Percentiles rank a stretch among this genome's conserved stretches.
These are phyloP conservation scores for Tranzscheliella williamsii DNA, from an alignment of 1,284 basidiomycete species.

Conservation along the genomic window DNA sequence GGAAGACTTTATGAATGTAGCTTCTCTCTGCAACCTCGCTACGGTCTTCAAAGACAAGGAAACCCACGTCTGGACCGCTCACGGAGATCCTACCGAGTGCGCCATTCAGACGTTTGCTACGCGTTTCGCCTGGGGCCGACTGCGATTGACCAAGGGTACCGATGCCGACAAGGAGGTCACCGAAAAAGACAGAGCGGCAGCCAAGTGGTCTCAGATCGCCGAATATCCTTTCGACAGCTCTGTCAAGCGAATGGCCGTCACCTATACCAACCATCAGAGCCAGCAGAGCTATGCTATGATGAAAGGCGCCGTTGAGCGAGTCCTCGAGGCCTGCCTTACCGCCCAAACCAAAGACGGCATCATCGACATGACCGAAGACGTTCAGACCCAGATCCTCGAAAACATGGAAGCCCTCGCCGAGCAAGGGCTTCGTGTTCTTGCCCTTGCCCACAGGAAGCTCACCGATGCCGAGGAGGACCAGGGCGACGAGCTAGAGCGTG, in stretches of 20 bases:
- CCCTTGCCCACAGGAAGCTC: conserved; percentile 50
- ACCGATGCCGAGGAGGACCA: conserved; percentile 33
- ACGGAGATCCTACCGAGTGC: conserved; percentile 70
- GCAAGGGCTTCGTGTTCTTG: conserved; percentile 56
- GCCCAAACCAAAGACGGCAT: conserved; percentile 56
- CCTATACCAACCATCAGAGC: conserved; percentile 59
- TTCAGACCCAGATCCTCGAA: conserved; percentile 36
- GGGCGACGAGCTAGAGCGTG: conserved; percentile 43
- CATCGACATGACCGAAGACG: conserved; percentile 45
- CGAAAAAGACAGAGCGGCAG: conserved; percentile 21
- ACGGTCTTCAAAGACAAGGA: conserved; percentile 59
- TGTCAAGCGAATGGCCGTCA: conserved; percentile 62
- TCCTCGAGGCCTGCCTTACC: conserved; percentile 48
- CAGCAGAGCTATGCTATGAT: conserved; percentile 51
- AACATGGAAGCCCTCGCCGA: conserved; percentile 57
- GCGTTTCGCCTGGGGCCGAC: conserved; percentile 57
- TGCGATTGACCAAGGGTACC: conserved; percentile 42
- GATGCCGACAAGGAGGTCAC: conserved; percentile 34
- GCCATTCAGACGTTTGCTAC: conserved; percentile 71
- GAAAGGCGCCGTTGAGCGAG: conserved; percentile 59
- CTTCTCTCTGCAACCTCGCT: conserved; percentile 60
- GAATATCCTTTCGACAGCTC: conserved; percentile 59
- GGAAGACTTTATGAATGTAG: conserved; percentile 51
- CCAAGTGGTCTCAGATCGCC: conserved; percentile 63
- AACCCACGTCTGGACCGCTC: conserved; percentile 67